Evolutionary conservation across 2,329 filamentous ascomycete species (phyloP).

Genomic region (Nannizzia gypsea): DNA sequence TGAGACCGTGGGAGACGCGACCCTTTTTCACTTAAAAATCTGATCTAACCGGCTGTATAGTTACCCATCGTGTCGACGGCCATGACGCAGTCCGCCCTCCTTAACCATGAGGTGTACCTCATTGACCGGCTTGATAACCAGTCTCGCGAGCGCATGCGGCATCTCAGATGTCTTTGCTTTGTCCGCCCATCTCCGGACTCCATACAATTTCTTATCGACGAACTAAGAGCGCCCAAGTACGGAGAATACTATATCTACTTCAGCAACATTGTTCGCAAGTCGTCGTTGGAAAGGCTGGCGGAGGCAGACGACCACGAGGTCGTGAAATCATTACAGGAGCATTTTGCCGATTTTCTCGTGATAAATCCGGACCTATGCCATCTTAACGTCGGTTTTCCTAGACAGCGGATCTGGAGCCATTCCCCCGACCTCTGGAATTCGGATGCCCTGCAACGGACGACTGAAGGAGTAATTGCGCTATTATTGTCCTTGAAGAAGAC

Average conservation of each 20-base stretch:
- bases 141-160: conserved; percentile 91
- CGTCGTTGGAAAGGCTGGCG: conserved; percentile 79
- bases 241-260: conserved; percentile 97
- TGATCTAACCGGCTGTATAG: conserved; percentile 29
- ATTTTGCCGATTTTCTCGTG: conserved; percentile 91
- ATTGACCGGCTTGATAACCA: conserved; percentile 90
- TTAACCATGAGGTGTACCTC: conserved; percentile 95
- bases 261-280: conserved; percentile 96
- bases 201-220: conserved; percentile 86
- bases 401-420: conserved; percentile 67
- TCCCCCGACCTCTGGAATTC: conserved; percentile 82
- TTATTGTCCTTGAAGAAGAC: conserved; percentile 91
- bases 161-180: conserved; percentile 86
- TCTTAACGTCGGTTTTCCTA: conserved; percentile 59
- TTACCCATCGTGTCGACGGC: conserved; percentile 88
- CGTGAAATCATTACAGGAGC: conserved; percentile 84
- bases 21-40: conserved; percentile 11
- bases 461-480: conserved; percentile 74
- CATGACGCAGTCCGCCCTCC: conserved; percentile 84
- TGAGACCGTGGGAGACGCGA: conserved; percentile 60
- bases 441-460: conserved; percentile 72
- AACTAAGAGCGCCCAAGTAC: conserved; percentile 90
- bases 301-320: conserved; percentile 98
- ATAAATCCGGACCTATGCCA: conserved; percentile 91
- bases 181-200: conserved; percentile 85